Conservation (phyloP, 2,329 filamentous ascomycete species). For the Zymoseptoria passerinii region DNA sequence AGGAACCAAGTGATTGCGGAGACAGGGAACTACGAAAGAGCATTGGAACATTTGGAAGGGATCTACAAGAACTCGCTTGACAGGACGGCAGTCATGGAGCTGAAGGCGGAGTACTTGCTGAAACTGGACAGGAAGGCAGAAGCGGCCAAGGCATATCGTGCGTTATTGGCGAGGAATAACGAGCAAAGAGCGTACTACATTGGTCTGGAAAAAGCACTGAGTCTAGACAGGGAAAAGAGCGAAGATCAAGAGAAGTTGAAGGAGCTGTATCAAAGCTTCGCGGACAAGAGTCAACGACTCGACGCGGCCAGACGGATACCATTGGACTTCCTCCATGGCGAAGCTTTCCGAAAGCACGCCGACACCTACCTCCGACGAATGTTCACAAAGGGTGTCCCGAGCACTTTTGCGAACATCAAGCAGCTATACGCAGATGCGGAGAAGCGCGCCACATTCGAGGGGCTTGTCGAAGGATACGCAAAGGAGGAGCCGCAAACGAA, state of each 20-base stretch:
- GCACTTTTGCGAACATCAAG: conserved; percentile 94
- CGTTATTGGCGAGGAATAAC: conserved; percentile 74
- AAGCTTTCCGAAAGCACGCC: conserved; percentile 70
- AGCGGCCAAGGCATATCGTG: conserved; percentile 71
- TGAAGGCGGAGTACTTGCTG: conserved; percentile 74
- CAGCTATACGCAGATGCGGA: conserved; percentile 70
- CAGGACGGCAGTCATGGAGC: conserved; percentile 74
- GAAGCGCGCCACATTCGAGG: conserved; percentile 70
- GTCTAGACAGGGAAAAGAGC: conserved; percentile 52
- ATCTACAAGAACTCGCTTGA: conserved; percentile 73
- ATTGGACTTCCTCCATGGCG: conserved; percentile 76
- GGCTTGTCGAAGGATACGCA: conserved; percentile 72
- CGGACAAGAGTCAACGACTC: conserved; percentile 68
- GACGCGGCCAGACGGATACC: conserved; percentile 82
- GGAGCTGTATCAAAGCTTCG: conserved; percentile 73
- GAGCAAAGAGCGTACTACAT: conserved; percentile 84
- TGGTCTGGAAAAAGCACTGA: conserved; percentile 61
- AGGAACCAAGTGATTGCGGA: conserved; percentile 94
- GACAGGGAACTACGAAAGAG: conserved; percentile 70
- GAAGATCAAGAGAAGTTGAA: conserved; percentile 62
- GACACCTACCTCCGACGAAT: conserved; percentile 73
- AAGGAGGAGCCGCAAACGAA: conserved; percentile 24
- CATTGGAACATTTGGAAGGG: conserved; percentile 75
- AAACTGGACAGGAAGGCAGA: conserved; percentile 70
- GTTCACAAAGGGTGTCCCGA: conserved; percentile 88